Percentiles rank a stretch among this genome's conserved stretches.
Conservation (phyloP, 805 yeast species). For the Starmera caribaea region DNA sequence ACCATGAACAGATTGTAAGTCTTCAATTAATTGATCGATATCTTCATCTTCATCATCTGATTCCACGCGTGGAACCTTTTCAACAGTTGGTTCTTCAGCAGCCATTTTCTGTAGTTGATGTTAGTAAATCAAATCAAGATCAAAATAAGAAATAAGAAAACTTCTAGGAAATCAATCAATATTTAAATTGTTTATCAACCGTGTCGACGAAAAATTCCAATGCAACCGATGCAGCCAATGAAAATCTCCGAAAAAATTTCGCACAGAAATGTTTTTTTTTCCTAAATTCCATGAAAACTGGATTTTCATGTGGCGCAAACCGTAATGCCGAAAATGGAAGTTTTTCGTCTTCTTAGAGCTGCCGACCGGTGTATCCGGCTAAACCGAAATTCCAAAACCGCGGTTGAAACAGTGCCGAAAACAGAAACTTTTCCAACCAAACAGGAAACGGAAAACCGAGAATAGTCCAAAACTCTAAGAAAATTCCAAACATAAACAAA, state of each 20-base stretch:
- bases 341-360: no score
- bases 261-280: not conserved
- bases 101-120: slow-evolving; percentile 12
- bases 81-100: slow-evolving; percentile 40
- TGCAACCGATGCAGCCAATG: not conserved
- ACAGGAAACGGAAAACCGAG: no score
- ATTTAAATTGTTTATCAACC: not conserved
- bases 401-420: no score
- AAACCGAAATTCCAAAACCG: no score
- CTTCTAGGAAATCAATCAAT: not conserved
- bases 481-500: no score
- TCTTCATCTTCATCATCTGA: slow-evolving; percentile 53
- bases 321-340: no score
- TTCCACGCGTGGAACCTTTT: slow-evolving; percentile 44
- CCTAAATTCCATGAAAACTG: no score
- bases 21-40: slow-evolving; percentile 65
- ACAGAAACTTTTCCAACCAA: no score
- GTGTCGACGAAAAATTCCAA: not conserved
- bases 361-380: no score
- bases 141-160: not conserved
- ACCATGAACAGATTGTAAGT: slow-evolving; percentile 60
- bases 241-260: not conserved
- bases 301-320: no score
- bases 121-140: not conserved
- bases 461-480: no score